Evolutionary conservation across 1,284 basidiomycete genomes (phyloP), one percentile per base, ranked within the genome.

Genomic region (Retiboletus flavoniger): DNA sequence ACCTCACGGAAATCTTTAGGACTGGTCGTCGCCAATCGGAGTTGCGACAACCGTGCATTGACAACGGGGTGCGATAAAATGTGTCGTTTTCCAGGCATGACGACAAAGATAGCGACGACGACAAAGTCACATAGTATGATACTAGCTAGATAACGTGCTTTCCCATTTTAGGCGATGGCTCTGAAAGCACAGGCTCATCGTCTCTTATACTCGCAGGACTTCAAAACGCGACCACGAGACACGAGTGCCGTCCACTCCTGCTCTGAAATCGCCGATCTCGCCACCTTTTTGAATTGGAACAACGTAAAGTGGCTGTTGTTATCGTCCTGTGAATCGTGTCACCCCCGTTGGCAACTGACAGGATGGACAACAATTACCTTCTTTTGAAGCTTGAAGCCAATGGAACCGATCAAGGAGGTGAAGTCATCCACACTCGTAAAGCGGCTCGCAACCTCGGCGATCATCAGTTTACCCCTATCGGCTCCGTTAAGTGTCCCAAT

Each of bases 151-250:
- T 14, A 19, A 38, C 41, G 17, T 14, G 35, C 39, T 35, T 38
- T 54, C 51, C 50, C 38, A 41, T 53, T 50, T 52, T 21, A 40
- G 51, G 58, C 19, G 40, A 43, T 6, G 13, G 46, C 10, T n/a
- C 14, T 47, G 31, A 32, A 17, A 31, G 31, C n/a, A 41, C 24
- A 21, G 21, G 16, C 54, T 80, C 73, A 98, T 66, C 96, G 82
- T 65, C 93, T 84, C 74, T 99, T 99, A 73, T 99, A 99, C 72
- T 98, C 91, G 73, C 97, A 99, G 31, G 95, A 89, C 70, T 95
- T 93, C 55, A 99, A 77, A 38, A 87, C 70, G 60, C 77, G 72
- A 16, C 89, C 87, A 62, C 80, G 79, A 19, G 75, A 72, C 52
- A 85, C 63, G 26, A 94, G 67, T 45, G 75, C 78, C n/a, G 73